These are phyloP conservation scores for Pilasporangium apinafurcum DNA, from an alignment of 352 stramenopile species.

Conservation along the genomic window DNA sequence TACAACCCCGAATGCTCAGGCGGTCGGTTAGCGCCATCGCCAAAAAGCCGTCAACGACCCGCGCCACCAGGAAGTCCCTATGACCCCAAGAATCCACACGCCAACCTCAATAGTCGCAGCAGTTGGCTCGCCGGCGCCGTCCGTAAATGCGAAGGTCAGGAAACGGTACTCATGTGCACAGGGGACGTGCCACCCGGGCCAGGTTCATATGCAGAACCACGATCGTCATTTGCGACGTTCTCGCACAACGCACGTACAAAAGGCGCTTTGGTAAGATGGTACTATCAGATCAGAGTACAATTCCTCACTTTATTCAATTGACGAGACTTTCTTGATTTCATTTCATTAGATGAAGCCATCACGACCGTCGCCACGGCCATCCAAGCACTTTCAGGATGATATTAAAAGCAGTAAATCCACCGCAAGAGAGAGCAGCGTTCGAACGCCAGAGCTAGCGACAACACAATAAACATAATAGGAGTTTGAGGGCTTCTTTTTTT, in stretches of 20 bases:
- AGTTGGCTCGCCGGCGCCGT: slow-evolving; percentile 79
- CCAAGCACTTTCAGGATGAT: not conserved
- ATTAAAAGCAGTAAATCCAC: too few relatives aligned
- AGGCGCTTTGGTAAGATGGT: slow-evolving; percentile 4
- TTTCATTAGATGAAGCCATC: slow-evolving; percentile 5
- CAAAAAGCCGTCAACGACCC: slow-evolving; percentile 21
- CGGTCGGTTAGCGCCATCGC: slow-evolving; percentile 52
- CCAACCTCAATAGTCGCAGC: slow-evolving; percentile 70
- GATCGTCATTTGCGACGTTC: slow-evolving; percentile 63
- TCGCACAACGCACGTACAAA: slow-evolving; percentile 72
- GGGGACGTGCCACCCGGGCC: slow-evolving; percentile 61
- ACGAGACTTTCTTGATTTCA: not conserved
- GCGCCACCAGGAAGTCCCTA: slow-evolving; percentile 29
- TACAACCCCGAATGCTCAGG: slow-evolving; percentile 66
- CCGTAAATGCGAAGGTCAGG: slow-evolving; percentile 58
- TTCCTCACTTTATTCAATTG: slow-evolving; percentile 1
- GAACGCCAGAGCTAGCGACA: slow-evolving; percentile 6
- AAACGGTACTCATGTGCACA: slow-evolving; percentile 71
- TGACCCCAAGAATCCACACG: slow-evolving; percentile 56
- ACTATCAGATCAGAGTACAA: slow-evolving; percentile 8
- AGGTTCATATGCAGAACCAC: slow-evolving; percentile 60
- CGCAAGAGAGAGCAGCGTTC: slow-evolving; percentile 10
- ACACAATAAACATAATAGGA: too few relatives aligned
- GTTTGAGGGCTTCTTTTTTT: too few relatives aligned
- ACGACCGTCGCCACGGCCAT: slow-evolving; percentile 9